phyloP scores from a whole-genome alignment of 73 alveolate genomes.

The Paramecium octaurelia region DNA sequence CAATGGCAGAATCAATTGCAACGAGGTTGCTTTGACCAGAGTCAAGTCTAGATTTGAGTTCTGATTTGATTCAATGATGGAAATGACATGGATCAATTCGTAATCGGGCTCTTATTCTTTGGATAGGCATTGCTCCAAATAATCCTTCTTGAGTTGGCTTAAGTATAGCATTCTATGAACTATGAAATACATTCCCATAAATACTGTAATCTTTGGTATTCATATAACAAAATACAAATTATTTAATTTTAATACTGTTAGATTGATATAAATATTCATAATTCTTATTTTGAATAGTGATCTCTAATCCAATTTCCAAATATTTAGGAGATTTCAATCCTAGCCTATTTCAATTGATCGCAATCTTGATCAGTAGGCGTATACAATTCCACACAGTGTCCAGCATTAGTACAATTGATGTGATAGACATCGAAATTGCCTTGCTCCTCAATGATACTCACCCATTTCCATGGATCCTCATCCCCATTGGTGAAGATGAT shows the following conservation, averaged over 20 bases:
- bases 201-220: constrained; percentile 9
- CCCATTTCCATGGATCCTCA: constrained; percentile 88
- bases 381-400: constrained; percentile 82
- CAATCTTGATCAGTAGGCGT: constrained; percentile 45
- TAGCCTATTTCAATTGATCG: not conserved
- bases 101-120: constrained; percentile 1
- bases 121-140: not conserved
- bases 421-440: constrained; percentile 55
- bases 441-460: constrained; percentile 55
- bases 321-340: not conserved
- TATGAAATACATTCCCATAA: not conserved
- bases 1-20: not conserved
- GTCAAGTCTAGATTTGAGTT: not conserved
- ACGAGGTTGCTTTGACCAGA: not conserved
- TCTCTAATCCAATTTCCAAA: not conserved
- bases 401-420: constrained; percentile 74
- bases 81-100: not conserved
- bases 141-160: not conserved
- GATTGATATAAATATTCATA: not conserved
- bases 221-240: not conserved
- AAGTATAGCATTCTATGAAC: constrained; percentile 41
- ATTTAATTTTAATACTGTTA: constrained; percentile 22
- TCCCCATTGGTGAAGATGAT: constrained; percentile 69
- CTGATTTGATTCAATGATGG: not conserved
- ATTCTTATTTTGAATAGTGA: not conserved